phyloP scores from a whole-genome alignment of 2,329 filamentous ascomycete genomes.

The Alternaria sp. region DNA sequence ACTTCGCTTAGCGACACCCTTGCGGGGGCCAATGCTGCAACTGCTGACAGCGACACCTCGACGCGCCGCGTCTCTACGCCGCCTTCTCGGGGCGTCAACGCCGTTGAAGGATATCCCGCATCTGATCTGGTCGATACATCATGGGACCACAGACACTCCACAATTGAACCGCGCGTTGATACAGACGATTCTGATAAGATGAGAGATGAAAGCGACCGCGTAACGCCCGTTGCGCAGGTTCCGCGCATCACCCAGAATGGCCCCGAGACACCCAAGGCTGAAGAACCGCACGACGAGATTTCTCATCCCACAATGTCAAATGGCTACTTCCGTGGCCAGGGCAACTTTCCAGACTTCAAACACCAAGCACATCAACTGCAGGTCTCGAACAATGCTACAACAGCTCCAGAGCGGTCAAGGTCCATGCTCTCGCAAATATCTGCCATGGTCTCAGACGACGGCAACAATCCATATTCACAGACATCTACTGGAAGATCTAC shows the following conservation, averaged over 20 bases:
- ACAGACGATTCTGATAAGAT: constrained; percentile 34
- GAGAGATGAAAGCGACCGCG: constrained; percentile 35
- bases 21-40: constrained; percentile 17
- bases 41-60: constrained; percentile 16
- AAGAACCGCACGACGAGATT: constrained; percentile 16
- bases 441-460: constrained; percentile 45
- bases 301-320: constrained; percentile 17
- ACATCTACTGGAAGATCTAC: constrained; percentile 41
- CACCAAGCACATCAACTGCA: constrained; percentile 25
- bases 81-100: constrained; percentile 43
- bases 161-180: constrained; percentile 36
- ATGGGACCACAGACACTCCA: constrained; percentile 41
- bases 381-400: constrained; percentile 18
- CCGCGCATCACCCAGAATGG: constrained; percentile 30
- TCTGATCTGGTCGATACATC: constrained; percentile 44
- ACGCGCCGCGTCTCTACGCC: constrained; percentile 29
- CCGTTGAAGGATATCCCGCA: constrained; percentile 40
- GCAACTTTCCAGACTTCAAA: constrained; percentile 15
- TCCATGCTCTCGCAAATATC: constrained; percentile 50
- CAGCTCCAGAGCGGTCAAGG: constrained; percentile 40
- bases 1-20: constrained; percentile 17
- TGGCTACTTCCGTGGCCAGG: constrained; percentile 22
- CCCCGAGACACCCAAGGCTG: constrained; percentile 27
- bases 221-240: constrained; percentile 39
- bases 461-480: constrained; percentile 38